A percentile compares a stretch with the other conserved stretches of the same genome.
These are phyloP conservation scores for Tulasnella sp. DNA, from an alignment of 768 basidiomycete species.

Conservation along the genomic window DNA sequence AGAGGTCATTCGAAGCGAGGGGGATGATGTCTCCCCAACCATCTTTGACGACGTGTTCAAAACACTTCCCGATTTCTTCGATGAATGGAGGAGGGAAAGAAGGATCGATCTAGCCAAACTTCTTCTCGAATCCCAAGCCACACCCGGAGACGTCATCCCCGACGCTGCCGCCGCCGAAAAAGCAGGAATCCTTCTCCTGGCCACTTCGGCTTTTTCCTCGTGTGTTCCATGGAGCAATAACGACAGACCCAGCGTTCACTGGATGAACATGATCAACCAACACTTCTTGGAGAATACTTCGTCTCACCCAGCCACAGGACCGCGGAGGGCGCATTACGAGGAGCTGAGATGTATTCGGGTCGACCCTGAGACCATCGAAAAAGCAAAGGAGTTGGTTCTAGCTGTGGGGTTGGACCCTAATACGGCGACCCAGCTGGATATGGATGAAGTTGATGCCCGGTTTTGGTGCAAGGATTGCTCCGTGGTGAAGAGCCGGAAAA, in stretches of 20 bases:
- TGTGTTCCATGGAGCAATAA: not conserved
- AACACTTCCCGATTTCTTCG: not conserved
- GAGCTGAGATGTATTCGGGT: not conserved
- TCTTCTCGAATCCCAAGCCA: not conserved
- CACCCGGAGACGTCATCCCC: not conserved
- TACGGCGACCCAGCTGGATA: not conserved
- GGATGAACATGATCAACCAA: no score
- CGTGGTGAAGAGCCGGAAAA: not conserved
- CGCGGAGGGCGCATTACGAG: not conserved
- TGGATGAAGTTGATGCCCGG: constrained; percentile 5
- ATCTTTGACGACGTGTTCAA: not conserved
- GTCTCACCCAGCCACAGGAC: not conserved
- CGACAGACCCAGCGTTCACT: not conserved
- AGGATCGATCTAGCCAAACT: not conserved
- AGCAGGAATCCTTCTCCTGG: not conserved
- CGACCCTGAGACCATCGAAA: not conserved
- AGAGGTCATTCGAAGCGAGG: not conserved
- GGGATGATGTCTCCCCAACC: not conserved
- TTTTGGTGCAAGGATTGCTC: constrained; percentile 6
- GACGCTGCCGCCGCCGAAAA: not conserved
- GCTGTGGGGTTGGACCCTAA: not conserved
- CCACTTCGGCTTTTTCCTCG: not conserved
- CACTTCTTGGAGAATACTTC: no score
- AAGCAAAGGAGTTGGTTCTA: not conserved
- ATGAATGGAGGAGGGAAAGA: not conserved